Evolutionary conservation across 805 yeast genomes (phyloP).

Genomic region (Groenewaldozyma salmanticensis): DNA sequence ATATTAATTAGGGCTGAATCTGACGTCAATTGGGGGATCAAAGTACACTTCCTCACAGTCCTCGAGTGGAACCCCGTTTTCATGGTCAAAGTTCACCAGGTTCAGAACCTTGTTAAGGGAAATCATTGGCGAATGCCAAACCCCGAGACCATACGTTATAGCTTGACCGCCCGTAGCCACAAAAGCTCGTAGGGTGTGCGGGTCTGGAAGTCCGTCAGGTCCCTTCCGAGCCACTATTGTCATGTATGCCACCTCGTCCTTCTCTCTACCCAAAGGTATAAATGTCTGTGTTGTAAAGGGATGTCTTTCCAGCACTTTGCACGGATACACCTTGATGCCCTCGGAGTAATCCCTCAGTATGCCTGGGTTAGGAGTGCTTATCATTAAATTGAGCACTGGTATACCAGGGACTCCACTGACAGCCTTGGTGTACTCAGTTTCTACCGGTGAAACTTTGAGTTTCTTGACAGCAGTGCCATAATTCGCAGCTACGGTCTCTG

Average conservation of each 20-base stretch:
- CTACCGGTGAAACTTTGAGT: slow-evolving; percentile 59
- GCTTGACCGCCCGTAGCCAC: slow-evolving; percentile 75
- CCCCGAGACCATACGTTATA: slow-evolving; percentile 74
- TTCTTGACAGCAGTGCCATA: slow-evolving; percentile 89
- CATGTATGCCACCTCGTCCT: slow-evolving; percentile 45
- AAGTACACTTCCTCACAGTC: slow-evolving; percentile 76
- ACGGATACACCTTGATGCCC: slow-evolving; percentile 12
- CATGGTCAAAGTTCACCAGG: slow-evolving; percentile 83
- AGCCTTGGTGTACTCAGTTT: slow-evolving; percentile 39
- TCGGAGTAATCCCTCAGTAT: slow-evolving; percentile 35
- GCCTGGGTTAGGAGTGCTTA: slow-evolving; percentile 62
- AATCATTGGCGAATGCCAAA: slow-evolving; percentile 98
- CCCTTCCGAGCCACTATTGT: slow-evolving; percentile 69
- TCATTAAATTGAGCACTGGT: slow-evolving; percentile 73
- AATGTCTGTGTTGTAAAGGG: slow-evolving; percentile 85
- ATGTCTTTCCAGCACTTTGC: slow-evolving; percentile 76
- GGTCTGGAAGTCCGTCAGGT: slow-evolving; percentile 48
- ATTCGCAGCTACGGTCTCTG: slow-evolving; percentile 52
- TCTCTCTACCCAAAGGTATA: slow-evolving; percentile 71
- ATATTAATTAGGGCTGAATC: neutral
- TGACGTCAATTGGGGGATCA: slow-evolving; percentile 10
- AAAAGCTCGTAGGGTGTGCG: slow-evolving; percentile 54
- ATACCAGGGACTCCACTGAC: slow-evolving; percentile 40
- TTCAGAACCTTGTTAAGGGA: slow-evolving; percentile 61
- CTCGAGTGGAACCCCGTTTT: slow-evolving; percentile 66